These are phyloP conservation scores for Taxawa tesnikishii DNA, from an alignment of 2,329 filamentous ascomycete genomes.

Conservation along the genomic window DNA sequence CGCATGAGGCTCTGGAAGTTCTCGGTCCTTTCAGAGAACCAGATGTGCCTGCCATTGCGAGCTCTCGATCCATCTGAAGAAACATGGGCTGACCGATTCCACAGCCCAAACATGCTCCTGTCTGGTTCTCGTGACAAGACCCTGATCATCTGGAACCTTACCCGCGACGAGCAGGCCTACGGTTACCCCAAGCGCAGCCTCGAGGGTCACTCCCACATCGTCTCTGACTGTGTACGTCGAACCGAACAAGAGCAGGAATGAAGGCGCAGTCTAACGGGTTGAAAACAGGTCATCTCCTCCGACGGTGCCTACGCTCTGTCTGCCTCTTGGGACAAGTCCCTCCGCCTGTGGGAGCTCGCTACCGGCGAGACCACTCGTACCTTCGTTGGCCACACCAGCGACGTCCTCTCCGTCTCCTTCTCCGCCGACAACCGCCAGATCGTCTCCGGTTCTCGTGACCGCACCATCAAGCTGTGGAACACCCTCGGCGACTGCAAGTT, in stretches of 20 bases:
- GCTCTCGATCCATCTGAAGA: slow-evolving; percentile 5
- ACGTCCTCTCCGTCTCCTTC: slow-evolving; percentile 99
- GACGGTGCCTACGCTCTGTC: slow-evolving; percentile 98
- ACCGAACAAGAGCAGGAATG: slow-evolving; percentile 6
- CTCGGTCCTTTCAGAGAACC: too few species aligned
- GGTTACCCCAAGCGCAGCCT: slow-evolving; percentile 99
- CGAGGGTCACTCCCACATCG: slow-evolving; percentile 98
- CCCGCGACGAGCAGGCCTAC: slow-evolving; percentile 95
- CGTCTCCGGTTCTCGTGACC: slow-evolving; percentile 95
- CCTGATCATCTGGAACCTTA: slow-evolving; percentile 99
- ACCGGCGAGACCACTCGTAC: slow-evolving; percentile 94
- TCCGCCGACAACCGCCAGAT: slow-evolving; percentile 99
- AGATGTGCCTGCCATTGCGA: too few species aligned
- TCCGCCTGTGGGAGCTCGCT: slow-evolving; percentile 97
- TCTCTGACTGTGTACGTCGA: slow-evolving; percentile 94
- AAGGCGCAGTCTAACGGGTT: slow-evolving; percentile 6
- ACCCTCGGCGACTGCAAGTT: slow-evolving; percentile 99
- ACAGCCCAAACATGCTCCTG: slow-evolving; percentile 97
- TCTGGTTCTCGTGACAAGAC: slow-evolving; percentile 97
- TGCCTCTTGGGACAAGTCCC: slow-evolving; percentile 99
- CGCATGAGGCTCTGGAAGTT: too few species aligned
- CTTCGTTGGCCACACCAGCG: slow-evolving; percentile 98
- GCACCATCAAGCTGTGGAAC: slow-evolving; percentile 99
- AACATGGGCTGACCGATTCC: slow-evolving; percentile 17
- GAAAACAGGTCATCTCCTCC: slow-evolving; percentile 90